Evolutionary conservation across 805 yeast species (phyloP), one percentile per base, ranked within the genome.

Genomic region (Candida qinlingensis): DNA sequence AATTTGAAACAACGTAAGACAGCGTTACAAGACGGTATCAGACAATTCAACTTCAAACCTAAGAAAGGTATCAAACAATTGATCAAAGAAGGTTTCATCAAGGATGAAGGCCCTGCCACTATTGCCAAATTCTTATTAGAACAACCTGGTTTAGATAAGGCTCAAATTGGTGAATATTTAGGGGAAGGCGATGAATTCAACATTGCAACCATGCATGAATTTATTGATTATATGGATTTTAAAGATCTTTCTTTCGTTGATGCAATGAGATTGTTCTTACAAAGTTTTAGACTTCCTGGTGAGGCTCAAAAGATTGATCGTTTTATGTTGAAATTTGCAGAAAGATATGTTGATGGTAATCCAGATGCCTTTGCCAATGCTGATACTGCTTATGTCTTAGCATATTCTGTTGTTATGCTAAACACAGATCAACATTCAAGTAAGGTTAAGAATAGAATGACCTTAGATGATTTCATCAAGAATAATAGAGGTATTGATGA

Each of bases 301-400:
- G 99, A 94, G 69, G 91, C 97, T 5, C 99, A 94, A 69, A 92
- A 94, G 62, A 92, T 94, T 63, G 99, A 94, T 72, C 77, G 99
- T 58, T 89, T 83, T 63, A 88, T 95, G 97, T 78, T 94, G 64
- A 92, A 94, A 62, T 95, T 95, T 72, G 99, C 99, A 5, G 96
- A 89, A 66, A 76, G 96, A 56, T 94, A 83, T 62, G 83, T 83
- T 26, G 82, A 86, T 54, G 97, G 92, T 52, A 94, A 94, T 62
- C 96, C 97, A 8, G 73, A 73, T n/a, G 75, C 83, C 0, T 92
- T 92, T 66, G 82, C 96, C 0, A 87, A 87, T 59, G 97, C 98
- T 4, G 98, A 90, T 60, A 82, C 97, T 0, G 96, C 96, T 0
- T 94, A 94, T 65, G 87, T 91, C 34, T 74, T 94, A 53, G 89